Percentiles rank a stretch among this genome's conserved stretches.
Conservation (phyloP, 1,139 yeast genomes). For the Sugiyamaella neomexicana region DNA sequence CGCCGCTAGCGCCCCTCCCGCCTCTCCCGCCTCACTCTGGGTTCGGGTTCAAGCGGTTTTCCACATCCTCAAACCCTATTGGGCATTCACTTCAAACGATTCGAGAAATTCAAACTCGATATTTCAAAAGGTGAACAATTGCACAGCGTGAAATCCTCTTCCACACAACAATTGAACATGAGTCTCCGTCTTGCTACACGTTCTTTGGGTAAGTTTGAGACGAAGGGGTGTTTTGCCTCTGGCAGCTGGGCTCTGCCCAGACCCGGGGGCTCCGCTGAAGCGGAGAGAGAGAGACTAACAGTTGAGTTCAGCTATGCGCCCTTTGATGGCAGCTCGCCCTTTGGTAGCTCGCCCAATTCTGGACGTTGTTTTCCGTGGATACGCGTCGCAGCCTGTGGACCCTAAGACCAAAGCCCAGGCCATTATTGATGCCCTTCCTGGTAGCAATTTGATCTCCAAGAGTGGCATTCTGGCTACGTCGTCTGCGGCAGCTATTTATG, state of each 20-base stretch:
- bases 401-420: conserved; percentile 92
- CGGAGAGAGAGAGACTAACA: background rate
- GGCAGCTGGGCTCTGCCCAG: background rate
- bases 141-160: conserved; percentile 1
- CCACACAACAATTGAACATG: conserved; percentile 23
- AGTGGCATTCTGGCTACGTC: conserved; percentile 94
- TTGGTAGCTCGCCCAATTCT: conserved; percentile 30
- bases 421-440: conserved; percentile 90
- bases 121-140: background rate
- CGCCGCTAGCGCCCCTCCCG: background rate
- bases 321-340: conserved; percentile 23
- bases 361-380: conserved; percentile 33
- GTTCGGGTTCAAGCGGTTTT: conserved; percentile 5
- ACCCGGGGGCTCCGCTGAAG: background rate
- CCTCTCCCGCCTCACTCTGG: background rate
- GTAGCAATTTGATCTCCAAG: conserved; percentile 82
- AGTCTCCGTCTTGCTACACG: conserved; percentile 36
- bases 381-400: conserved; percentile 48
- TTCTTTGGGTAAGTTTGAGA: conserved; percentile 31
- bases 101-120: too few species aligned
- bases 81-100: background rate
- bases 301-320: conserved; percentile 18
- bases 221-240: background rate
- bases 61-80: conserved; percentile 13
- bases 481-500: conserved; percentile 91